Evolutionary conservation across 148 eudicot species (phyloP), one percentile per base, ranked within the genome.

Genomic region (Rhododendron griersonianum): DNA sequence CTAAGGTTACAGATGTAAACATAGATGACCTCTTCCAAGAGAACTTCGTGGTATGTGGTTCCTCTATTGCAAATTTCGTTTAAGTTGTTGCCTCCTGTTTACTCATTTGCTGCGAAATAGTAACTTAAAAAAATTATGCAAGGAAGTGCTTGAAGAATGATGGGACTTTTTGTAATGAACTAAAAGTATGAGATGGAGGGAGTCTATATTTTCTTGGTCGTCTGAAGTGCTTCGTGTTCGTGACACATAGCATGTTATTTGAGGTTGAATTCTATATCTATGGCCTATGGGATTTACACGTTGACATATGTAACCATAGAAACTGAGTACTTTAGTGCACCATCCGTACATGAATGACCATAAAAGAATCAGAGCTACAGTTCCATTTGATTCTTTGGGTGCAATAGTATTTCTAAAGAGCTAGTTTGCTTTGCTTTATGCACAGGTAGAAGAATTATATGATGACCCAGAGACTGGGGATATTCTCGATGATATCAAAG

Each of bases 401-500:
- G 81, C 69, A 39, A 57, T 57, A 59, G 10, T 78, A 18, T 7
- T 85, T 59, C 83, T 78, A 28, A 78, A 77, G 75, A 41, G 15
- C 83, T 77, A 37, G 44, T 44, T 57, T 61, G 13, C 53, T 73
- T 55, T 57, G 28, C 45, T 75, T 10, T 45, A 14, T 78, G 3
- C 86, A 78, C 91, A 96, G 99, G 86, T 88, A 47, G 79, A 90
- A 75, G 92, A 91, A 83, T 76, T 92, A 88, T 47, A 89, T 13
- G 73, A 86, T 81, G 89, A 85, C 15, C 84, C 82, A 41, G 86
- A 83, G 67, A 55, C 50, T 48, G 81, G 76, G 65, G 92, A 91
- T 75, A 78, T 84, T 63, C 63, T 84, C 37, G 92, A 91, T 61
- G 94, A 90, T 75, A 87, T 85, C 23, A 61, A 92, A 88, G 98